Evolutionary conservation across 495 filamentous ascomycete genomes (phyloP).

Genomic region (Neurospora tetrasperma): DNA sequence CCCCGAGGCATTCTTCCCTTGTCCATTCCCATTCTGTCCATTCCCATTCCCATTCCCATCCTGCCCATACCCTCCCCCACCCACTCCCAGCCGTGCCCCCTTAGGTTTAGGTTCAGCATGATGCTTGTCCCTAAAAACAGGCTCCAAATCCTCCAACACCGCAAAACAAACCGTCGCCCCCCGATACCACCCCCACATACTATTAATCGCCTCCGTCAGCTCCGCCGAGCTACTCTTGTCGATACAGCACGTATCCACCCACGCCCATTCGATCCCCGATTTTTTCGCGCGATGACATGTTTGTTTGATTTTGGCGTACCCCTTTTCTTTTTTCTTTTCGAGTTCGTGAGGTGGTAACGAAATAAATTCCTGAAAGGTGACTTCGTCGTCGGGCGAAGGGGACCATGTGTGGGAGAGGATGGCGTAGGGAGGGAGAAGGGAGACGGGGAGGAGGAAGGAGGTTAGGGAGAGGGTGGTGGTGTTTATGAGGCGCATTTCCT

Average conservation of each 20-base stretch:
- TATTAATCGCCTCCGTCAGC: slow-evolving; percentile 36
- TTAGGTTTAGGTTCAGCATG: too few relatives aligned
- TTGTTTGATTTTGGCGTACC: slow-evolving; percentile 15
- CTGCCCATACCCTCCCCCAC: not conserved
- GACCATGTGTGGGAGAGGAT: slow-evolving; percentile 31
- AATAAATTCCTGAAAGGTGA: slow-evolving; percentile 22
- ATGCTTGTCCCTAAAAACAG: too few relatives aligned
- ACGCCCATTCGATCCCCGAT: slow-evolving; percentile 25
- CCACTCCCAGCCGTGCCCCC: too few relatives aligned
- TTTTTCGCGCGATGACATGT: slow-evolving; percentile 22
- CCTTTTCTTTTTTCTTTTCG: not conserved
- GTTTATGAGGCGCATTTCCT: slow-evolving; percentile 34
- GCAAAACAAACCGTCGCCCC: slow-evolving; percentile 25
- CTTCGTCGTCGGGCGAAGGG: slow-evolving; percentile 15
- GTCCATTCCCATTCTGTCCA: not conserved
- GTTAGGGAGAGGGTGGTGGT: slow-evolving; percentile 26
- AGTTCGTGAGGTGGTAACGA: slow-evolving; percentile 6
- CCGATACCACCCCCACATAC: slow-evolving; percentile 37
- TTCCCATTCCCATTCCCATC: not conserved
- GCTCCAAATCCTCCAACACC: slow-evolving; percentile 18
- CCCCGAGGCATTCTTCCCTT: not conserved
- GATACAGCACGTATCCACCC: slow-evolving; percentile 41
- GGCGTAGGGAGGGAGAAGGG: slow-evolving; percentile 23
- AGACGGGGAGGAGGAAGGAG: slow-evolving; percentile 21
- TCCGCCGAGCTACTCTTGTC: slow-evolving; percentile 34